Conservation (phyloP, 371 early-diverging fungal species). For the Mucor sp. region DNA sequence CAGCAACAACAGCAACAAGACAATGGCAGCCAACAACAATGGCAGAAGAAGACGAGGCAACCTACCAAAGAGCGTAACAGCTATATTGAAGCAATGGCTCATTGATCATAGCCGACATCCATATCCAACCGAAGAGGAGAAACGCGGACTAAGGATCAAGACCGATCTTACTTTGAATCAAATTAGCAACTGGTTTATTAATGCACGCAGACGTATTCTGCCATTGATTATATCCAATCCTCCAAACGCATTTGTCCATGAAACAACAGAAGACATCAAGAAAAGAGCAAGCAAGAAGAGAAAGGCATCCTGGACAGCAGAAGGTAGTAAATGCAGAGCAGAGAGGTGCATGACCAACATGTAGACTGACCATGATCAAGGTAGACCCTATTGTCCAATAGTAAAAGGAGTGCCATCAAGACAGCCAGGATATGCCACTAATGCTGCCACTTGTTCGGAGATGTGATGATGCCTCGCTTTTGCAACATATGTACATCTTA, state of each 20-base stretch:
- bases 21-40: not conserved
- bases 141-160: slow-evolving; percentile 49
- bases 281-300: slow-evolving; percentile 1
- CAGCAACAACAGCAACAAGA: not conserved
- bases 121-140: slow-evolving; percentile 77
- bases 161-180: slow-evolving; percentile 70
- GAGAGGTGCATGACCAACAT: not conserved
- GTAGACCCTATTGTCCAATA: not conserved
- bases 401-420: not conserved
- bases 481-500: not conserved
- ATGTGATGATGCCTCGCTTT: not conserved
- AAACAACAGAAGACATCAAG: not conserved
- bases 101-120: slow-evolving; percentile 69
- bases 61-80: slow-evolving; percentile 54
- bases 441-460: not conserved
- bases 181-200: slow-evolving; percentile 85
- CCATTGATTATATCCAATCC: slow-evolving; percentile 29
- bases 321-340: not conserved
- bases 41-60: slow-evolving; percentile 46
- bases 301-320: slow-evolving; percentile 1
- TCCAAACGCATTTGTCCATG: not conserved
- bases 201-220: slow-evolving; percentile 66
- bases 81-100: slow-evolving; percentile 67
- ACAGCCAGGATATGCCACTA: not conserved
- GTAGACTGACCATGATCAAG: not conserved